phyloP scores from a whole-genome alignment of 139 green algal genomes.

The Picochlorum costavermella region DNA sequence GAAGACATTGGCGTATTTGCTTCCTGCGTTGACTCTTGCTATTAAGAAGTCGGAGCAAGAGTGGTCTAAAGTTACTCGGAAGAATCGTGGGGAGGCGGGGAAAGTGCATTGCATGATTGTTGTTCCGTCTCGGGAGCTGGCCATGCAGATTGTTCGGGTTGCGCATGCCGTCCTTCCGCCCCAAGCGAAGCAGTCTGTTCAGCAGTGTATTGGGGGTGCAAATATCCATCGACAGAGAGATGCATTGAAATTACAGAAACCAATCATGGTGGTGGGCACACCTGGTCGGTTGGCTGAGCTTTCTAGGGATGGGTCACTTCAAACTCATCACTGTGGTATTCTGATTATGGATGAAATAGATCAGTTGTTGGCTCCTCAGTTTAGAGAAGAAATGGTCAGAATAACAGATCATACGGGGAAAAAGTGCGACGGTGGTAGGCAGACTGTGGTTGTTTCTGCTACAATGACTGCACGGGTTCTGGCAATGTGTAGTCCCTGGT shows the following conservation, averaged over 20 bases:
- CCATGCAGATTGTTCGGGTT: conserved; percentile 85
- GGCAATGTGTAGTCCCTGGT: conserved; percentile 39
- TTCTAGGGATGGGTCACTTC: conserved; percentile 43
- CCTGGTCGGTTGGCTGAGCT: conserved; percentile 86
- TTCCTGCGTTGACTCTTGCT: conserved; percentile 68
- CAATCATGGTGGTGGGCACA: conserved; percentile 89
- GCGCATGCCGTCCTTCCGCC: conserved; percentile 60
- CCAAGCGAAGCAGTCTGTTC: conserved; percentile 49
- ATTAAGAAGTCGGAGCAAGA: conserved; percentile 45
- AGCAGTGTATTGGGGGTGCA: conserved; percentile 91
- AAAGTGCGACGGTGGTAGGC: conserved; percentile 29
- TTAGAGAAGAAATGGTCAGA: conserved; percentile 68
- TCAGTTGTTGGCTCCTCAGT: conserved; percentile 75
- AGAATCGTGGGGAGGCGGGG: conserved; percentile 15
- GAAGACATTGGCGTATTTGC: conserved; percentile 92
- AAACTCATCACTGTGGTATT: conserved; percentile 26
- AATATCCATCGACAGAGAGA: conserved; percentile 73
- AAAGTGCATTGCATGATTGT: conserved; percentile 59
- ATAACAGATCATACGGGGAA: conserved; percentile 61
- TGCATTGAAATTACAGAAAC: conserved; percentile 66
- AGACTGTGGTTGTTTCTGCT: conserved; percentile 72
- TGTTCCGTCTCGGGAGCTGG: conserved; percentile 82
- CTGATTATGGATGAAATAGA: conserved; percentile 76
- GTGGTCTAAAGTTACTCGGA: conserved; percentile 19
- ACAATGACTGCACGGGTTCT: conserved; percentile 64